Percentiles rank a stretch among this genome's conserved stretches.
Evolutionary conservation across 164 flowering plant genomes (phyloP).

Genomic region (Dillenia turbinata): DNA sequence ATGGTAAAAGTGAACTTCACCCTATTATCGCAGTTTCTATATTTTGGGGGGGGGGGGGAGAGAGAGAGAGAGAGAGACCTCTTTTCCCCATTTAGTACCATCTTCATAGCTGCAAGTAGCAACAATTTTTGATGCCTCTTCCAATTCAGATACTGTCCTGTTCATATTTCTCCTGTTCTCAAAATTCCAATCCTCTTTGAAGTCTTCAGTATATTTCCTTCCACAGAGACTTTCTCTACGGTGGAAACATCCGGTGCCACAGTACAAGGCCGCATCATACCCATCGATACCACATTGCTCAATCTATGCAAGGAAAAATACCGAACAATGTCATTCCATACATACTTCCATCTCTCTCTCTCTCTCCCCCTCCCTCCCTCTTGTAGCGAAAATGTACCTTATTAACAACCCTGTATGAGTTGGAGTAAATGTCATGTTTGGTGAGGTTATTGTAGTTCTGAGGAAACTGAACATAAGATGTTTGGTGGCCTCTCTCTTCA

Average conservation of each 20-base stretch:
- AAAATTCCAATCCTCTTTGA: conserved; percentile 10
- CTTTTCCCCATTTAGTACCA: conserved; percentile 58
- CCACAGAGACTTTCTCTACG: conserved; percentile 58
- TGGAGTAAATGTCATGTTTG: conserved; percentile 49
- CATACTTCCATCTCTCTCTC: too few relatives aligned
- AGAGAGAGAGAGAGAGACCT: conserved; percentile 30
- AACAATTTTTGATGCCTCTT: conserved; percentile 34
- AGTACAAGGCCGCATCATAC: conserved; percentile 46
- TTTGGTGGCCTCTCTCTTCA: conserved; percentile 47
- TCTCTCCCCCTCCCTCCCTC: too few relatives aligned
- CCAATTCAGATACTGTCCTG: conserved; percentile 18
- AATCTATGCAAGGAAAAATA: conserved; percentile 30
- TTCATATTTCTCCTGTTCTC: conserved; percentile 9
- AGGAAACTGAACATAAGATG: conserved; percentile 68
- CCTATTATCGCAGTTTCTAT: too few relatives aligned
- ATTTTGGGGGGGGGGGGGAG: background rate
- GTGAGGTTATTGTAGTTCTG: conserved; percentile 51
- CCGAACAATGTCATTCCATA: too few relatives aligned
- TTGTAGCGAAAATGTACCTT: conserved; percentile 13
- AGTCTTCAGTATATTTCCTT: conserved; percentile 13
- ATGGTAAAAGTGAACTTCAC: too few relatives aligned
- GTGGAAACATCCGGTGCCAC: conserved; percentile 76
- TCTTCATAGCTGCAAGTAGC: conserved; percentile 50
- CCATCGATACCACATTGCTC: conserved; percentile 58
- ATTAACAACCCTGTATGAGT: background rate